phyloP scores from a whole-genome alignment of 345 rosid species.

The Euphorbia lathyris region DNA sequence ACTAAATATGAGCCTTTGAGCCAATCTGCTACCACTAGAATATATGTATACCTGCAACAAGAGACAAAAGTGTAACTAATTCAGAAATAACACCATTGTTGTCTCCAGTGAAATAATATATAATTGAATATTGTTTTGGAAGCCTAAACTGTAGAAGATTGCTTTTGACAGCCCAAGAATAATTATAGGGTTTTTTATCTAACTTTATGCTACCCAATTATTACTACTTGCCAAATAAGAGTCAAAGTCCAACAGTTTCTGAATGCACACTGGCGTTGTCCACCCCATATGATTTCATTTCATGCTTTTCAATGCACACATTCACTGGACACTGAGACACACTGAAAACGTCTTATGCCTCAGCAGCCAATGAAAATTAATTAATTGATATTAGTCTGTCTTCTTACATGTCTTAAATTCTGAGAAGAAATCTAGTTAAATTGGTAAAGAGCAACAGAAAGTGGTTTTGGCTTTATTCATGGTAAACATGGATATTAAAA shows the following conservation, averaged over 20 bases:
- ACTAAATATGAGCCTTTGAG: conserved; percentile 88
- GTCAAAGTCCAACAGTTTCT: not conserved
- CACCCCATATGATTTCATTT: not conserved
- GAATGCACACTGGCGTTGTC: not conserved
- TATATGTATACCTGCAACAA: conserved; percentile 75
- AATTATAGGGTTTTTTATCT: not conserved
- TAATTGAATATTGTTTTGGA: not conserved
- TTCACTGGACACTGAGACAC: not conserved
- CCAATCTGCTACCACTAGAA: conserved; percentile 95
- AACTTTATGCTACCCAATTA: not conserved
- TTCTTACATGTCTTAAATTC: too few species aligned
- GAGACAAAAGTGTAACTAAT: conserved; percentile 5
- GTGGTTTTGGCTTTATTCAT: not conserved
- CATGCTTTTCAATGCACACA: not conserved
- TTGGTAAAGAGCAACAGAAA: not conserved
- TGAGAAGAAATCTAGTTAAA: not conserved
- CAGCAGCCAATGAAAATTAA: too few species aligned
- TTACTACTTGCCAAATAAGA: not conserved
- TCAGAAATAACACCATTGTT: conserved; percentile 4
- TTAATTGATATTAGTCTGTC: too few species aligned
- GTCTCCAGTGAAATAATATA: not conserved
- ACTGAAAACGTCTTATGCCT: too few species aligned
- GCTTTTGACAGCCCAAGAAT: not conserved
- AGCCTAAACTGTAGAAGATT: not conserved
- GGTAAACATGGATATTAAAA: not conserved